Evolutionary conservation across 371 early-diverging fungal species (phyloP), one percentile per base, ranked within the genome.

Genomic region (Rhizopus arrhizus): DNA sequence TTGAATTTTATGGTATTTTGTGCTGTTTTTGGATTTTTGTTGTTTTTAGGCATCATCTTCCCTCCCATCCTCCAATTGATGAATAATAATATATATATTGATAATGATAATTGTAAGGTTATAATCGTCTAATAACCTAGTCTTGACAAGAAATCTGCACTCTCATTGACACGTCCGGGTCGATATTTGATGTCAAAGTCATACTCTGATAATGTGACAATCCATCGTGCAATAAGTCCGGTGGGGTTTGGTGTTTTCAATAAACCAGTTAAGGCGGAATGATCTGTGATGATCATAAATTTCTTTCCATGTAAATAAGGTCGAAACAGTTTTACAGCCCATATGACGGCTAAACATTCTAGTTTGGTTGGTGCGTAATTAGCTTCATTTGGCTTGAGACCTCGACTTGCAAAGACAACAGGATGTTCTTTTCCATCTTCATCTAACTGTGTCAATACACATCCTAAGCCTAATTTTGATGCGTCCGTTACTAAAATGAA

Each of bases 391-490:
- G 15, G 12, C 5, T 33, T 16, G 12, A 58, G 42, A 0, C 8
- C 5, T 15, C 46, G 7, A 3, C 50, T 50, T 0, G 41, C 51
- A 42, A 40, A 58, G 0, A 42, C 49, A 1, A 58, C 31, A 0
- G 40, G 42, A 11, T 29, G 5, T 50, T 49, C 58, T 2, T 35
- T n/a, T 33, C 33, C 50, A 28, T 42, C 31, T 34, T 66, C 52
- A 10, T 59, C 51, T 8, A 35, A 7, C 63, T 80, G 78, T 3
- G 52, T 49, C 0, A 83, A 53, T 0, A 77, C 59, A 0, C 66
- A 72, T 2, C 69, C 50, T 49, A 81, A 70, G 2, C 77, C 78
- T 0, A 67, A 66, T 28, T 69, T 72, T 15, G 71, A 74, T 0
- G 80, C 81, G 51, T 79, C 77, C 4, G 61, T 22, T 22, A 22